Conservation (phyloP, 164 flowering plant genomes). For the Warburgia ugandensis region DNA sequence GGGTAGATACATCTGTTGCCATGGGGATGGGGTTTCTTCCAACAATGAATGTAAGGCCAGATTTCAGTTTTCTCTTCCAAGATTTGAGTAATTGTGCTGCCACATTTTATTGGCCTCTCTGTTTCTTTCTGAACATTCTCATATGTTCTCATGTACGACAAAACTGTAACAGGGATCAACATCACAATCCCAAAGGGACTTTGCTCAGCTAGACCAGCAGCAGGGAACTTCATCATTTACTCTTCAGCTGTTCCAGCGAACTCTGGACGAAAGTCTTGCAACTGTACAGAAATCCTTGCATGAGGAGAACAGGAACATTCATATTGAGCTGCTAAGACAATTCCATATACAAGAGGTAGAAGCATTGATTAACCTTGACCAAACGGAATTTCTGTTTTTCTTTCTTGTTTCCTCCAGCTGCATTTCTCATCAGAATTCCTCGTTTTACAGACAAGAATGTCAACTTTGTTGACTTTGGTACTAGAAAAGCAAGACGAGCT, state of each 20-base stretch:
- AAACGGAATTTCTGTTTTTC: too few species aligned
- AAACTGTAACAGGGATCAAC: constrained; percentile 17
- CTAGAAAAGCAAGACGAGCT: constrained; percentile 71
- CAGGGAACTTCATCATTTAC: constrained; percentile 68
- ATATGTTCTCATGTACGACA: too few species aligned
- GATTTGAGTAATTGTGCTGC: too few species aligned
- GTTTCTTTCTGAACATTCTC: too few species aligned
- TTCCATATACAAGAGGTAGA: constrained; percentile 65
- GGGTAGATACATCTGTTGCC: constrained; percentile 39
- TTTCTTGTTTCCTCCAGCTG: too few species aligned
- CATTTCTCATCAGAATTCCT: background rate
- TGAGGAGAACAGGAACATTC: constrained; percentile 89
- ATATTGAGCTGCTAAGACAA: constrained; percentile 85
- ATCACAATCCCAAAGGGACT: constrained; percentile 29
- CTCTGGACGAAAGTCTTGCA: constrained; percentile 70
- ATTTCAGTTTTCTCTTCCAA: too few species aligned
- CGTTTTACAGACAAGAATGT: constrained; percentile 77
- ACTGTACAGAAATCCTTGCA: constrained; percentile 80
- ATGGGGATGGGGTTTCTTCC: constrained; percentile 33
- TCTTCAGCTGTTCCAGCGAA: constrained; percentile 78
- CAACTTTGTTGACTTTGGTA: constrained; percentile 37
- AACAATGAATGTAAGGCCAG: constrained; percentile 40
- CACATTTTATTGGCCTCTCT: too few species aligned
- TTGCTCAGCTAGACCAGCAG: constrained; percentile 43
- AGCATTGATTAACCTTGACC: background rate